Base-by-base conservation (phyloP, 2,329 filamentous ascomycete genomes). In the Boeremia lycopersici region DNA sequence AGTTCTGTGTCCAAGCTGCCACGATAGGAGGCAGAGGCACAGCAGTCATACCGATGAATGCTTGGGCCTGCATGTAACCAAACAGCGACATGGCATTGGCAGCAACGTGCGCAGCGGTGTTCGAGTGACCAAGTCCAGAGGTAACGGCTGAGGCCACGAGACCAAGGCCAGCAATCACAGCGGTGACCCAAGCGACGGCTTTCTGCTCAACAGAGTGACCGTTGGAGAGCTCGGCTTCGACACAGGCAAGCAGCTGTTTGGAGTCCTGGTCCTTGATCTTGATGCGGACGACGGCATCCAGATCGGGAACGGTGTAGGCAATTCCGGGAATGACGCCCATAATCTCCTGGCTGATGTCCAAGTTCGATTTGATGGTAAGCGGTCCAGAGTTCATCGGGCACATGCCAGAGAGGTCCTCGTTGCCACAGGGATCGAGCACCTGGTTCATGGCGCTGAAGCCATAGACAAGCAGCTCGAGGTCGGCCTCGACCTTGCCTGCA, bases 41-140 rank as follows among this genome's bases (percentile, higher is more conserved):
- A 17, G 89, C 85, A 48, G 88, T 90, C 76, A 97, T 88, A 60
- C 93, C 93, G 67, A 96, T 82, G 76, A 97, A 91, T 25, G 93
- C 93, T 76, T 96, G 93, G 4, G 91, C 87, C 77, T 98, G 93
- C 82, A 97, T 96, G 77, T 95, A 97, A 57, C 89, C 86, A 72
- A 96, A 96, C 28, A 98, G 86, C n/a, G 93, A 95, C 59, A 97
- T 84, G 3, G 93, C 91, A 71, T 96, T 96, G 50, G 93, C 89
- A 49, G 93, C 93, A 60, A 98, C 90, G 76, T 98, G 93, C 45
- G 93, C 92, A 41, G 93, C 93, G 5, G 93, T 93, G 74, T 97
- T 97, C 44, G 91, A 91, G 76, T 97, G 92, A 10, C 93, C 93
- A 4, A 97, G 81, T 29, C 92, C 92, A 26, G 92, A 96, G 28